Evolutionary conservation across 2,329 filamentous ascomycete genomes (phyloP).

Genomic region (Alternaria hordeiaustralica): DNA sequence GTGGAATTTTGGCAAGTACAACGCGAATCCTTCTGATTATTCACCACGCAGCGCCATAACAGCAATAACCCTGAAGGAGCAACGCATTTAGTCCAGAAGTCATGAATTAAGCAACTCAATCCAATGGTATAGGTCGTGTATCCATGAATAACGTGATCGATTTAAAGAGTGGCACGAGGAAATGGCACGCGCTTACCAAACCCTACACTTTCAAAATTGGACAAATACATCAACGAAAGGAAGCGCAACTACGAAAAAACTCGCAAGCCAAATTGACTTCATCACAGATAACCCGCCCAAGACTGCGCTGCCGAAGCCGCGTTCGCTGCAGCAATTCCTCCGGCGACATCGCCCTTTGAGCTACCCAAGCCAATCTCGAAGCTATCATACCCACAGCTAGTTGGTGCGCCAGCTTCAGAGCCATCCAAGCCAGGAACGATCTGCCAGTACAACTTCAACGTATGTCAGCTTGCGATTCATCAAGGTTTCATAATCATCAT

Average conservation of each 20-base stretch:
- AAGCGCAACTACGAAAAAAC: neutral
- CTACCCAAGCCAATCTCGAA: neutral
- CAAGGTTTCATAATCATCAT: neutral
- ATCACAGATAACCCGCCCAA: neutral
- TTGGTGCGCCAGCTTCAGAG: neutral
- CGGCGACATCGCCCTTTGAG: slow-evolving; percentile 1
- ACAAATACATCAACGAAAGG: neutral
- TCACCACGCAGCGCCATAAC: neutral
- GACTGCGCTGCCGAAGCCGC: neutral
- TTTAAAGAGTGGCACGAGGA: neutral
- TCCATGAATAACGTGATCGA: neutral
- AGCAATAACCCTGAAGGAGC: neutral
- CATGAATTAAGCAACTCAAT: neutral
- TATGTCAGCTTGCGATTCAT: neutral
- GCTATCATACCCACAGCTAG: neutral
- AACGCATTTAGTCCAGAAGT: neutral
- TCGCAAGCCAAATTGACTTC: neutral
- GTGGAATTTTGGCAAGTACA: neutral
- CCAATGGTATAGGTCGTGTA: neutral
- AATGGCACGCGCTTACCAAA: neutral
- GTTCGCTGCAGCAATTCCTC: neutral
- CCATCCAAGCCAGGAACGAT: neutral
- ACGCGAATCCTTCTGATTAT: neutral
- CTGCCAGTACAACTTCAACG: neutral
- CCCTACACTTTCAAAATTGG: neutral